Base-by-base conservation (phyloP, 192 early-diverging fungal genomes). In the Umbelopsis sp. region DNA sequence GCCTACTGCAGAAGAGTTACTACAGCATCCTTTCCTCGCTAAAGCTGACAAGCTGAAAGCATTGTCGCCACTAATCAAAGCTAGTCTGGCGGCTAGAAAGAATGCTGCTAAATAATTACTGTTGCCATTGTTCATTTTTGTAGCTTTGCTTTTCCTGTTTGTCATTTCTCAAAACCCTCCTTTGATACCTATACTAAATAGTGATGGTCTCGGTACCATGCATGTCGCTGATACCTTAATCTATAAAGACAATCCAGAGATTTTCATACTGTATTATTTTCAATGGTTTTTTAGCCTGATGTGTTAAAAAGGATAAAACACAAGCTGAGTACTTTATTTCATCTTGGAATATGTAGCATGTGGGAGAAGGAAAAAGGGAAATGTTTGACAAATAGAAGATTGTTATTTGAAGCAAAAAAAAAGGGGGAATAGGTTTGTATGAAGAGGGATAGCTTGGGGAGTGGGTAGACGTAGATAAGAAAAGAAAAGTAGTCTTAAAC, bases 11-110 rank as follows among this genome's bases (percentile, higher is more conserved):
- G 84, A 82, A 18, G 89, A 95, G 75, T 77, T 97, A 44, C 80
- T 98, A 53, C 80, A 84, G 74, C 96, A 97, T 83, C 92, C 91
- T 20, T 97, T 97, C 77, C 74, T 98, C 71, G 79, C 82, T 51
- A 91, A 91, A 77, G 90, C 93, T 1, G 94, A 94, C 35, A 92
- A 93, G 18, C 87, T 95, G 52, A 83, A 83, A 52, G 89, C 92
- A 8, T 78, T 98, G 35, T 86, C 90, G 15, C 95, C 95, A 46
- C 75, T 96, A 30, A 97, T 98, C 22, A 37, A 23, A 20, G 71
- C 76, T 33, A 61, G 55, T 61, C 27, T 25, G 12, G 55, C 27
- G 30, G 18, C 55, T 1, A 61, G 55, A 18, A 61, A 61, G 7
- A 61, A 61, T 61, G 25, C 55, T 61, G 55, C 30, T 1, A 61